Evolutionary conservation across 176 grass and related monocot species (phyloP), one percentile per base, ranked within the genome.

Genomic region (Aegilops tauschii): DNA sequence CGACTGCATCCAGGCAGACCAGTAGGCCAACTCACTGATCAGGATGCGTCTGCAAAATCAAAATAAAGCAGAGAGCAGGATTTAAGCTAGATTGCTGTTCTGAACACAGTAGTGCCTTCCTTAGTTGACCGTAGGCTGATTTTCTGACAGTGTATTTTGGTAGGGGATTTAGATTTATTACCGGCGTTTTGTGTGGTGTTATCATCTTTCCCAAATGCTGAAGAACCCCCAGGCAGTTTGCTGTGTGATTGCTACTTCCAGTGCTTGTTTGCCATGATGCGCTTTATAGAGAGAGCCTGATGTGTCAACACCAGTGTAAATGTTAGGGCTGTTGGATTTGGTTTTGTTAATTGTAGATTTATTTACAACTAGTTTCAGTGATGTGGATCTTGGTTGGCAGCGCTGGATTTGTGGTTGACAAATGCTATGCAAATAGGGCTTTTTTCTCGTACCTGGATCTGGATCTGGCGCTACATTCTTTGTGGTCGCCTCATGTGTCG

Each of bases 1-100:
- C 45, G 85, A 92, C 39, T 93, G 85, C n/a, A 86, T 91, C 54
- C 89, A 97, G 62, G 64, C 80, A 52, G 87, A 68, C 13, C 73
- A 93, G 87, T 82, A 56, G 65, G 21, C 47, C 12, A 79, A 3
- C 5, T 8, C 69, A 73, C 8, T 17, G 42, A 73, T 69, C 20
- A 68, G 32, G 36, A 68, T 25, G 61, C 49, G 27, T 0, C 64
- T 82, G 70, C 2, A 85, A 27, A 67, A 65, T 20, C 28, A 63
- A 76, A 69, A 84, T 65, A 69, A 30, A 75, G 64, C 77, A 59
- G 18, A 85, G 14, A 1, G 18, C 30, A 30, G 25, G 40, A 16
- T 29, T 27, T 30, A 68, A 69, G 80, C 67, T 34, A 30, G 12
- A 81, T 25, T 30, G 13, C 28, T 56, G 25, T 14, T 85, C 78